Evolutionary conservation across 208 protist genomes (phyloP).

Genomic region (Leptomonas seymouri): DNA sequence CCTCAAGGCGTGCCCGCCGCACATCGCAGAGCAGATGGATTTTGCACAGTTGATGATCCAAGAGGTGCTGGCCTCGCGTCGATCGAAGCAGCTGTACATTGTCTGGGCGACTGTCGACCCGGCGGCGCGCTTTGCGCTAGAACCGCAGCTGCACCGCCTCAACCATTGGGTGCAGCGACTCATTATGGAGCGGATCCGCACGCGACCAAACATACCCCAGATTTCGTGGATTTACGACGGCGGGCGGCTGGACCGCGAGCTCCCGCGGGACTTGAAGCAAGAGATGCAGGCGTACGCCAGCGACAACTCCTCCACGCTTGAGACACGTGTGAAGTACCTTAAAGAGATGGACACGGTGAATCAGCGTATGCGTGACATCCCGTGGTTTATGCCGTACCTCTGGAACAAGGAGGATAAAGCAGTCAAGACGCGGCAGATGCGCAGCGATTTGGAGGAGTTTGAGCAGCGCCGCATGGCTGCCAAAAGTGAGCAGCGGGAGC

Average conservation of each 20-base stretch:
- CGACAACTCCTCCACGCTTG: conserved; percentile 70
- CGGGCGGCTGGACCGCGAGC: conserved; percentile 73
- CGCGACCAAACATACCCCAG: conserved; percentile 82
- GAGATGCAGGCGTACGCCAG: conserved; percentile 76
- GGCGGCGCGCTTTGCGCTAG: conserved; percentile 79
- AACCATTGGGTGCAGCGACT: conserved; percentile 89
- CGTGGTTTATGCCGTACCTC: conserved; percentile 94
- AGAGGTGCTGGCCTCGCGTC: conserved; percentile 82
- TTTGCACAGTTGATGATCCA: conserved; percentile 92
- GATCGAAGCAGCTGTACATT: conserved; percentile 91
- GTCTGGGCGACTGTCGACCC: conserved; percentile 92
- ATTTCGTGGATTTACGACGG: conserved; percentile 91
- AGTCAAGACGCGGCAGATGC: conserved; percentile 62
- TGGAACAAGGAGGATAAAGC: conserved; percentile 93
- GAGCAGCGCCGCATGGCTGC: conserved; percentile 48
- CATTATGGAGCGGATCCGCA: conserved; percentile 78
- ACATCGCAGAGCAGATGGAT: conserved; percentile 90
- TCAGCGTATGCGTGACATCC: conserved; percentile 88
- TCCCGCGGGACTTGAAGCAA: conserved; percentile 64
- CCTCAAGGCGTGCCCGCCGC: conserved; percentile 78
- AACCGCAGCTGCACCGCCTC: conserved; percentile 83
- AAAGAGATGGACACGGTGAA: conserved; percentile 92
- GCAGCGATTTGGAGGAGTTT: conserved; percentile 75
- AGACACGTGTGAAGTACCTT: conserved; percentile 88
- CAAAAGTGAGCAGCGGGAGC: conserved; percentile 33